Evolutionary conservation across 2,329 filamentous ascomycete genomes (phyloP).

Genomic region (Aspergillus sclerotialis): DNA sequence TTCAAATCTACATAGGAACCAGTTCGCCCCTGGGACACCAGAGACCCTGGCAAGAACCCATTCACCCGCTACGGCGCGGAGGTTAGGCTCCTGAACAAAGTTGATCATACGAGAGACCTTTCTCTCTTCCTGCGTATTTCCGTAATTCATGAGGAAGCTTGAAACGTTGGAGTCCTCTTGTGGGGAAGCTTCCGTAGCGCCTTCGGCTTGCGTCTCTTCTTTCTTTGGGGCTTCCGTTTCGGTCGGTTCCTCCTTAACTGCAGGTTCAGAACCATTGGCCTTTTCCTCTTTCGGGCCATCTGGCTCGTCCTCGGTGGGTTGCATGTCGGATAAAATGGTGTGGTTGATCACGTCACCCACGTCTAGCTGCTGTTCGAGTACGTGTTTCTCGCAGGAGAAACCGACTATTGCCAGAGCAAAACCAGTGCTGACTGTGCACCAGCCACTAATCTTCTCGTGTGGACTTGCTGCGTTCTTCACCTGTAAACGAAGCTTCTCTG

Average conservation of each 20-base stretch:
- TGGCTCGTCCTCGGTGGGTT: slow-evolving; percentile 1
- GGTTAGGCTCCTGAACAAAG: slow-evolving; percentile 9
- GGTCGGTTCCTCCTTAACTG: neutral
- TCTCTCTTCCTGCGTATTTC: slow-evolving; percentile 1
- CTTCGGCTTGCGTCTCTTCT: neutral
- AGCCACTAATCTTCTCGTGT: slow-evolving; percentile 9
- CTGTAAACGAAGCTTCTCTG: slow-evolving; percentile 6
- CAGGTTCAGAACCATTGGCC: neutral
- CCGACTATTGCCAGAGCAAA: slow-evolving; percentile 6
- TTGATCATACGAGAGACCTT: slow-evolving; percentile 8
- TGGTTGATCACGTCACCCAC: slow-evolving; percentile 4
- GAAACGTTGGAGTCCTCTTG: neutral
- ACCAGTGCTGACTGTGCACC: slow-evolving; percentile 11
- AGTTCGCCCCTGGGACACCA: slow-evolving; percentile 7
- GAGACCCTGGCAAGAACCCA: slow-evolving; percentile 12
- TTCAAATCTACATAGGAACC: slow-evolving; percentile 10
- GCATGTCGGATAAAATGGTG: neutral
- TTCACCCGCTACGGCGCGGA: slow-evolving; percentile 10
- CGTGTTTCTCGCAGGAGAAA: slow-evolving; percentile 5
- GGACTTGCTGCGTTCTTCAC: slow-evolving; percentile 5
- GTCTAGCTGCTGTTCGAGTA: slow-evolving; percentile 6
- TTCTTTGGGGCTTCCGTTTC: neutral
- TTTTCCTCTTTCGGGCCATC: neutral
- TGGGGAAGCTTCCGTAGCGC: neutral
- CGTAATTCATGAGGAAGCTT: neutral